Base-by-base conservation (phyloP, 768 basidiomycete species). In the Xerocomellus dryophilus region DNA sequence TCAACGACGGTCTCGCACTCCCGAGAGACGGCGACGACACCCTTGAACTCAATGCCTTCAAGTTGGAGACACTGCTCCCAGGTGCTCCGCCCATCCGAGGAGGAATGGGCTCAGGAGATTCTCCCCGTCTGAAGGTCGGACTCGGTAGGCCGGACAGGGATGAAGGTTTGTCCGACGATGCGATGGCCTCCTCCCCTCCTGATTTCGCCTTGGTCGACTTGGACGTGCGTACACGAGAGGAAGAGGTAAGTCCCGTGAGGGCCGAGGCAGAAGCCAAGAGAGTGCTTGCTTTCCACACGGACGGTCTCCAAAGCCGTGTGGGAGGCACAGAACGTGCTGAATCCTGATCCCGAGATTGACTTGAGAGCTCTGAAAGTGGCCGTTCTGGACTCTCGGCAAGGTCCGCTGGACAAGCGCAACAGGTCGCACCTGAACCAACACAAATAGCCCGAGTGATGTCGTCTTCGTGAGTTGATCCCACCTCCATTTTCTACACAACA, bases 81-180 rank as follows among this genome's bases (percentile, higher is more conserved):
- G 61, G 57, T 47, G 69, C 29, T 83, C 82, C 5, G 56, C 69
- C 45, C 81, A 76, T 64, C 86, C n/a, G n/a, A n/a, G 87, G 40
- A 93, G 66, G 71, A 93, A 93, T 7, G 90, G 91, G 65, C 88
- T 90, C 0, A 90, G 91, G 0, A 93, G 76, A 66, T 91, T 92
- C 67, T 90, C 90, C 65, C 90, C 90, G 64, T 93, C 88, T 1
- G 76, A 9, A 86, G 61, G 66, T 91, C 84, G 61, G 90, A 93
- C 53, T 78, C 72, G 4, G 82, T 74, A 4, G 78, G 68, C 0
- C 43, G 51, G 1, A 25, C 27, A 4, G 61, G 54, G 5, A 49
- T 58, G 68, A 60, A n/a, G 40, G 34, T n/a, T 70, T 68, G 7
- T 34, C 41, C 7, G 56, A 55, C 21, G 47, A 45, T 5, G 17